A percentile compares a stretch with the other conserved stretches of the same genome.
Conservation (phyloP, 768 basidiomycete genomes). For the Lactarius psammicola region DNA sequence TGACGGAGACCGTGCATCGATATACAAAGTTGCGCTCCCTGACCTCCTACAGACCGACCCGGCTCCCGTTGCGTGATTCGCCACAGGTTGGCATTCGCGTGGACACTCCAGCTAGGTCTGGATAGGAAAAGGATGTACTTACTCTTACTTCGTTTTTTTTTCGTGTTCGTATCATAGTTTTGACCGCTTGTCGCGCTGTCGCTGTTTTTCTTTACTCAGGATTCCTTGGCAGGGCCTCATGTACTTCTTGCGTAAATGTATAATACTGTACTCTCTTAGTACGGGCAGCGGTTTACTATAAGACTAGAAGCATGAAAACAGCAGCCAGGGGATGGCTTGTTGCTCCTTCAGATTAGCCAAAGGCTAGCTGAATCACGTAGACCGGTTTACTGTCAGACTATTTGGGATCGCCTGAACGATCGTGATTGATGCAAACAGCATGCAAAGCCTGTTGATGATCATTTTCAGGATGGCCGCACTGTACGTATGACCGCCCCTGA, state of each 20-base stretch:
- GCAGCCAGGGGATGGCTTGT: background rate
- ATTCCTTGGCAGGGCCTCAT: background rate
- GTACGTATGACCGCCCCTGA: too few relatives aligned
- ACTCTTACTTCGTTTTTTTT: background rate
- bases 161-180: background rate
- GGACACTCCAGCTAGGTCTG: background rate
- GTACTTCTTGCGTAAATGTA: background rate
- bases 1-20: slow-evolving; percentile 24
- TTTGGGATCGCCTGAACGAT: too few relatives aligned
- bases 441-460: too few relatives aligned
- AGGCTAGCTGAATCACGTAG: background rate
- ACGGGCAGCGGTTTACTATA: background rate
- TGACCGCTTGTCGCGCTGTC: background rate
- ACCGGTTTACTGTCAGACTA: background rate
- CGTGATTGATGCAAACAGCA: too few relatives aligned
- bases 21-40: slow-evolving; percentile 15
- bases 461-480: too few relatives aligned
- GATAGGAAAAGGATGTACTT: background rate
- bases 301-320: background rate
- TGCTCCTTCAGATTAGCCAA: background rate
- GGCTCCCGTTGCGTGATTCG: background rate
- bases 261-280: background rate
- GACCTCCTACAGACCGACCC: background rate
- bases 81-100: background rate
- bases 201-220: background rate